Percentiles rank a stretch among this genome's conserved stretches.
Evolutionary conservation across 148 eudicot genomes (phyloP).

Genomic region (Vaccinium myrtillus): DNA sequence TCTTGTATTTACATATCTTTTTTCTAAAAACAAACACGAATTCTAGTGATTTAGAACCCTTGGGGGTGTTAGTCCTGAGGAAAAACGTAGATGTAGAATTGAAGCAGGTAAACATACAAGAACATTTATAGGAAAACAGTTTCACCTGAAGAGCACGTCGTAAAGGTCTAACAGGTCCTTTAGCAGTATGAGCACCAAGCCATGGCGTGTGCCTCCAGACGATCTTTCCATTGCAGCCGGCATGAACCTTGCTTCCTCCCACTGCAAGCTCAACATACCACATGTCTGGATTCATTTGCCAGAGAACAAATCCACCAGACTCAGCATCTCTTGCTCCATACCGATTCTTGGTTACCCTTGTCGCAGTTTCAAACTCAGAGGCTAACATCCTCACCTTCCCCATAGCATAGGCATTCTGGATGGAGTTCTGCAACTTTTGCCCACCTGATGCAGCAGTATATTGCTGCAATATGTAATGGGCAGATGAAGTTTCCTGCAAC

Average conservation of each 20-base stretch:
- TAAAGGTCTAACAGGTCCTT: conserved; percentile 53
- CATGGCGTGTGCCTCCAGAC: conserved; percentile 70
- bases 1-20: not conserved
- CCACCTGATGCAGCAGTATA: conserved; percentile 59
- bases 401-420: conserved; percentile 52
- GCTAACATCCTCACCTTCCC: conserved; percentile 57
- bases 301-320: conserved; percentile 54
- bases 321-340: conserved; percentile 42
- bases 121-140: not conserved
- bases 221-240: conserved; percentile 57
- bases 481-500: conserved; percentile 58
- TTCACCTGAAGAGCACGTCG: conserved; percentile 61
- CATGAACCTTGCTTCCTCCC: conserved; percentile 56
- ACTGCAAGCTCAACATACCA: conserved; percentile 64
- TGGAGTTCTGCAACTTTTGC: conserved; percentile 38
- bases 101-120: not conserved
- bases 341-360: conserved; percentile 35
- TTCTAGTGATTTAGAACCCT: not conserved
- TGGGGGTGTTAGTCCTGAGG: not conserved
- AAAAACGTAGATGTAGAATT: not conserved
- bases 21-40: not conserved
- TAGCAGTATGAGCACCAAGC: conserved; percentile 59
- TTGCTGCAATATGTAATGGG: conserved; percentile 60
- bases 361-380: conserved; percentile 50
- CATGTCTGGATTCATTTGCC: conserved; percentile 67